Base-by-base conservation (phyloP, 495 filamentous ascomycete species). In the Penicillium longicatenatum region DNA sequence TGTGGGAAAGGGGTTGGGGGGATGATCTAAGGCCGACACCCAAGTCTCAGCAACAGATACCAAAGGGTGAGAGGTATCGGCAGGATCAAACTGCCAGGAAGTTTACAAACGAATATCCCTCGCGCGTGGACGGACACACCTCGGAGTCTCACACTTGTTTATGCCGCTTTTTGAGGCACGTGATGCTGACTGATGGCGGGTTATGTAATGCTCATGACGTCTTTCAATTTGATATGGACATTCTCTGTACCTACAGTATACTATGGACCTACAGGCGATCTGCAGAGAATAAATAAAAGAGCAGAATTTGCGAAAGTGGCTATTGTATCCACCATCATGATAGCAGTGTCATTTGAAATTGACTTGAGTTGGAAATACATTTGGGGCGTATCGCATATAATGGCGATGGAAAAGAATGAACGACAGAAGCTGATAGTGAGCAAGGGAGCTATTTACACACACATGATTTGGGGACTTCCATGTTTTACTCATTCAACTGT, bases 401-500 rank as follows among this genome's bases (percentile, higher is more conserved):
- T 17, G 21, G 10, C 12, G 1, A 8, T n/a, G 33, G 24, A 33
- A n/a, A 26, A 19, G 7, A 29, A 31, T 12, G 17, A 50, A 26
- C 30, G 20, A 35, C 11, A 30, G 16, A 48, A 41, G 48, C 30
- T 43, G 19, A 44, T 42, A 16, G 26, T 44, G 52, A 48, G 45
- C 45, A 30, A 45, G 2, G 22, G 14, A 45, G 45, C 57, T 55
- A 61, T 57, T 53, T 65, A 54, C 51, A 58, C 48, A 58, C 48
- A 35, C 17, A 14, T 5, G 26, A 17, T 24, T 52, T 19, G 21
- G 9, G 5, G 51, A 41, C 19, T 7, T 42, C 14, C 35, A 11
- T n/a, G 72, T 72, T 39, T 41, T 39, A 88, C 53, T 83, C 70
- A 60, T 88, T 80, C 58, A 90, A 75, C 65, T 87, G 74, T 44